Conservation (phyloP, 1,139 yeast genomes). For the Martiniozyma asiatica region DNA sequence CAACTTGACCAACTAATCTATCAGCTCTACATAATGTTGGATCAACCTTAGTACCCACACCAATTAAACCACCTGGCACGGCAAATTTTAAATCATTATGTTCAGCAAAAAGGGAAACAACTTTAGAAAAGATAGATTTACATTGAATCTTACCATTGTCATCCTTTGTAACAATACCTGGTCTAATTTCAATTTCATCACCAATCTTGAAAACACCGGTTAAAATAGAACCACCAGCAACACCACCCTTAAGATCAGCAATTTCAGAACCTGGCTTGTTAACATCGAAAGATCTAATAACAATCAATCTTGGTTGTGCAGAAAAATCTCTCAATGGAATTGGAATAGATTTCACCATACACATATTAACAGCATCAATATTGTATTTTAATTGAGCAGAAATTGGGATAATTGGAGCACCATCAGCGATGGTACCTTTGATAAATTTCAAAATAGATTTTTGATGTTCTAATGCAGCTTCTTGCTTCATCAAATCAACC, state of each 20-base stretch:
- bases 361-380: conserved; percentile 96
- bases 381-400: conserved; percentile 98
- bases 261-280: conserved; percentile 98
- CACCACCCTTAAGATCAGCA: conserved; percentile 97
- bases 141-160: conserved; percentile 83
- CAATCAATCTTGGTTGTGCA: conserved; percentile 90
- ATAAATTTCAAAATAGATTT: conserved; percentile 84
- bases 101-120: conserved; percentile 92
- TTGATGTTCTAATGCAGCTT: conserved; percentile 90
- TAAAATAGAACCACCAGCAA: conserved; percentile 97
- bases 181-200: conserved; percentile 97
- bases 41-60: conserved; percentile 98
- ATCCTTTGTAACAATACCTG: conserved; percentile 95
- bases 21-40: conserved; percentile 99
- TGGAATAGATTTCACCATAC: conserved; percentile 90
- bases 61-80: conserved; percentile 99
- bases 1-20: conserved; percentile 97
- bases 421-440: conserved; percentile 97
- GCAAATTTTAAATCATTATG: conserved; percentile 96
- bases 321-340: conserved; percentile 92
- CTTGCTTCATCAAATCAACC: conserved; percentile 98
- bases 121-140: conserved; percentile 89
- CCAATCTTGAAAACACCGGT: conserved; percentile 95
- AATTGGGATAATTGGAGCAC: conserved; percentile 97
- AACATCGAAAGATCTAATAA: conserved; percentile 96